Evolutionary conservation across 2,329 filamentous ascomycete genomes (phyloP).

Genomic region (Chaetomium globosum): DNA sequence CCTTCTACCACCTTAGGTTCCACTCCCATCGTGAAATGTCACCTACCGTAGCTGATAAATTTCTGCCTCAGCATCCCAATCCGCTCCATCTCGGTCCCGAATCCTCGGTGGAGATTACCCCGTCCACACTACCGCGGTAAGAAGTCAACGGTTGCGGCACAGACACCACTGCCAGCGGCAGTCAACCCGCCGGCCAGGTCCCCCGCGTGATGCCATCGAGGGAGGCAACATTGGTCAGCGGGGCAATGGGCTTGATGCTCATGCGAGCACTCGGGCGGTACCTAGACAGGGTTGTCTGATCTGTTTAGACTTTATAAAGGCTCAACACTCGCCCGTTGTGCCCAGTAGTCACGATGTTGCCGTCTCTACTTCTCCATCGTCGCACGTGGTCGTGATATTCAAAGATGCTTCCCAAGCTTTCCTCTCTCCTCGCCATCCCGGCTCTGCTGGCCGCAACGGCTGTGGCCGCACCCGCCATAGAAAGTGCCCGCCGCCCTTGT

Average conservation of each 20-base stretch:
- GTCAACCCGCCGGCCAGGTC: neutral
- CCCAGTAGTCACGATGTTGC: neutral
- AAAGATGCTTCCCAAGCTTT: constrained; percentile 18
- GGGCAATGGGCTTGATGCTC: neutral
- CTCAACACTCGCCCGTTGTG: neutral
- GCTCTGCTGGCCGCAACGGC: constrained; percentile 16
- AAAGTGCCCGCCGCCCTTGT: constrained; percentile 19
- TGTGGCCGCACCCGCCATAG: constrained; percentile 13
- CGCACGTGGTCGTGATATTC: neutral
- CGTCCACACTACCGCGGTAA: neutral
- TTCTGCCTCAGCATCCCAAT: neutral
- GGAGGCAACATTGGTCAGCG: neutral
- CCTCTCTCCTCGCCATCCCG: constrained; percentile 17
- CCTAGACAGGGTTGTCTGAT: neutral
- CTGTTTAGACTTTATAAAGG: neutral
- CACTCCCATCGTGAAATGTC: constrained; percentile 5
- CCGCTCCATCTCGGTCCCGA: neutral
- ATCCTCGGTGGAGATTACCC: neutral
- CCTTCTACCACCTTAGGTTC: constrained; percentile 16
- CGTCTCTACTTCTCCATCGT: neutral
- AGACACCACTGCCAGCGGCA: neutral
- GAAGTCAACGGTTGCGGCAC: neutral
- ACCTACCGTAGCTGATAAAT: constrained; percentile 18
- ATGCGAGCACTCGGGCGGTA: neutral
- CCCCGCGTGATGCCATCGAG: neutral